Evolutionary conservation across 2,329 filamentous ascomycete species (phyloP).

Genomic region (Pezicula carpinea): DNA sequence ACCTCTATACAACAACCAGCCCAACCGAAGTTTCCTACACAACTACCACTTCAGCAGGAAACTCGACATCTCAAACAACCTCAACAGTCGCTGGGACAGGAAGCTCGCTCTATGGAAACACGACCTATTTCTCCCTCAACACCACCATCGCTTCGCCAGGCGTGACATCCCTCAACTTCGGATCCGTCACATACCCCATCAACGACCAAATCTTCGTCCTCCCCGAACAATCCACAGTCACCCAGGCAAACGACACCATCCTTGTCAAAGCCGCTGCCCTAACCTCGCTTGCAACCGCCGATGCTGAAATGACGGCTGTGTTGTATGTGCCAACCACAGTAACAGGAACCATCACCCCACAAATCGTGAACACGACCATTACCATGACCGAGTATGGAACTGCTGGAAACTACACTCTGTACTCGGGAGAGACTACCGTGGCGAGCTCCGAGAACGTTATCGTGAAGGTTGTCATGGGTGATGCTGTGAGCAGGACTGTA

Average conservation of each 20-base stretch:
- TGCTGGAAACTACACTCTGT: constrained; percentile 11
- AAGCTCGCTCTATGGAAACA: constrained; percentile 4
- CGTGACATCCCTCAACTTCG: constrained; percentile 7
- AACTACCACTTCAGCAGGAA: neutral
- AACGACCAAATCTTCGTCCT: constrained; percentile 14
- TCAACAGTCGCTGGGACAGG: neutral
- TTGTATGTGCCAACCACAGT: constrained; percentile 9
- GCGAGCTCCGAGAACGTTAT: constrained; percentile 5
- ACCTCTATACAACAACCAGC: constrained; percentile 4
- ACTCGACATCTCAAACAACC: neutral
- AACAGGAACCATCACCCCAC: constrained; percentile 1
- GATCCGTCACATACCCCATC: constrained; percentile 5
- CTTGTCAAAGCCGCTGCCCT: constrained; percentile 8
- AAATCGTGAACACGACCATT: constrained; percentile 5
- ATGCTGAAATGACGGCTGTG: constrained; percentile 4
- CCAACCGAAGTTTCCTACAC: constrained; percentile 3
- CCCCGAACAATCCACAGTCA: constrained; percentile 4
- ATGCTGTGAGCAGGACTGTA: constrained; percentile 8
- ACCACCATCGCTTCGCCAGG: constrained; percentile 5
- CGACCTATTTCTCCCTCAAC: constrained; percentile 7
- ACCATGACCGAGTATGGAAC: constrained; percentile 2
- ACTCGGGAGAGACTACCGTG: neutral
- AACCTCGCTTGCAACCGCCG: constrained; percentile 1
- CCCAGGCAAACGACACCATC: neutral
- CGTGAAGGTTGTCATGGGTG: constrained; percentile 9